Conservation (phyloP, 2,329 filamentous ascomycete genomes). For the Grosmannia clavigera region DNA sequence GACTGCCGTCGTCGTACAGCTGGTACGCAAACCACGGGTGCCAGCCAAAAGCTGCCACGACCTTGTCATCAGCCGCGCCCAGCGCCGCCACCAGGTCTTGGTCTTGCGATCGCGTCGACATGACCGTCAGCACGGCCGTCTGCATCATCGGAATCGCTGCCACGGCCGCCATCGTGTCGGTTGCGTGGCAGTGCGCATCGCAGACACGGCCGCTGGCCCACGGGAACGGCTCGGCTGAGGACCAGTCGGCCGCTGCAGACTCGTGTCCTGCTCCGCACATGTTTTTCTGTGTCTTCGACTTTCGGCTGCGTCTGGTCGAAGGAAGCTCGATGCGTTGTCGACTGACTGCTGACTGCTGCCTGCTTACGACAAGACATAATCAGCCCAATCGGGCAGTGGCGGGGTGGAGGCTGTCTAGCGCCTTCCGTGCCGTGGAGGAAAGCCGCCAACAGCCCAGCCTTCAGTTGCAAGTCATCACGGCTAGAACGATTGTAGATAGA, state of each 20-base stretch:
- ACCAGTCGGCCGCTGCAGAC: neutral
- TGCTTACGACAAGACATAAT: no score
- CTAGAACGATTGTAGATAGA: neutral
- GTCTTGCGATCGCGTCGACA: conserved; percentile 66
- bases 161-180: conserved; percentile 58
- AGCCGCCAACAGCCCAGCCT: no score
- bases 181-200: conserved; percentile 78
- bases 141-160: conserved; percentile 50
- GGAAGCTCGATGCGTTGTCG: neutral
- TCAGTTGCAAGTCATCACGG: no score
- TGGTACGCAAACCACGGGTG: conserved; percentile 80
- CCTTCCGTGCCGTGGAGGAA: neutral
- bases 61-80: conserved; percentile 28
- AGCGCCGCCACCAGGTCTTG: conserved; percentile 57
- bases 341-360: no score
- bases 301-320: no score
- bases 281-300: neutral
- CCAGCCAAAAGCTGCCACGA: conserved; percentile 70
- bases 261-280: neutral
- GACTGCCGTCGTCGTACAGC: conserved; percentile 46
- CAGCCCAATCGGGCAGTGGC: neutral
- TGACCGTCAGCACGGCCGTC: conserved; percentile 54
- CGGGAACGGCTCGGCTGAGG: conserved; percentile 36
- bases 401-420: neutral
- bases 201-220: conserved; percentile 56